Base-by-base conservation (phyloP, 75 land plant species). In the Larix kaempferi region DNA sequence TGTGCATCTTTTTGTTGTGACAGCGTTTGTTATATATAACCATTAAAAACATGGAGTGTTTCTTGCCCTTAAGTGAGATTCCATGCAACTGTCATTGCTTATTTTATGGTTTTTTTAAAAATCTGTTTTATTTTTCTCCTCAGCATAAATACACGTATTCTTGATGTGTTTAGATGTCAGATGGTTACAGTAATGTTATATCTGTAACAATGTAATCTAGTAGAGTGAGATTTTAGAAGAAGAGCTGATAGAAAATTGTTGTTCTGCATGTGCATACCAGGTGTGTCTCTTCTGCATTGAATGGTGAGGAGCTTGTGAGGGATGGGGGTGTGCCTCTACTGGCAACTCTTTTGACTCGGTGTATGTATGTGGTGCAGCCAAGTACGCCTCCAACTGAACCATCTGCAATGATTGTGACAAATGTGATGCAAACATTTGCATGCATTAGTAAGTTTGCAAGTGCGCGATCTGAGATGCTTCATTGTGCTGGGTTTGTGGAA, bases 271-370 rank as follows among this genome's bases (percentile, higher is more conserved):
- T 41, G 39, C 44, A 41, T 69, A 33, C 60, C 80, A 98, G 99
- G 81, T 98, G 99, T 88, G 93, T 86, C 54, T 95, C 99, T 39
- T 98, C 99, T 23, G 89, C 92, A 59, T 78, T 95, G 75, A 98
- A 98, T 89, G 99, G 99, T 55, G 99, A 98, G 84, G 99, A 98
- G 80, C 99, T 98, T 59, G 98, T 98, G 59, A 88, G 99, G 75
- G 98, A 93, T 83, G 94, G 93, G 78, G 99, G 99, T 59, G 90
- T 95, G 7, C 89, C 90, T 60, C 85, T 98, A 60, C 88, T 98
- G 69, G 91, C 89, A 74, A 95, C 85, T 62, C 94, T 98, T 80
- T 88, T 98, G 57, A 88, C 96, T 39, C 92, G 99, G 57, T 98
- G 99, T 79, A 93, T 98, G 96, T 83, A 85, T 82, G 94, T 98